Evolutionary conservation across 257 asterid species (phyloP).

Genomic region (Echites panduratus): DNA sequence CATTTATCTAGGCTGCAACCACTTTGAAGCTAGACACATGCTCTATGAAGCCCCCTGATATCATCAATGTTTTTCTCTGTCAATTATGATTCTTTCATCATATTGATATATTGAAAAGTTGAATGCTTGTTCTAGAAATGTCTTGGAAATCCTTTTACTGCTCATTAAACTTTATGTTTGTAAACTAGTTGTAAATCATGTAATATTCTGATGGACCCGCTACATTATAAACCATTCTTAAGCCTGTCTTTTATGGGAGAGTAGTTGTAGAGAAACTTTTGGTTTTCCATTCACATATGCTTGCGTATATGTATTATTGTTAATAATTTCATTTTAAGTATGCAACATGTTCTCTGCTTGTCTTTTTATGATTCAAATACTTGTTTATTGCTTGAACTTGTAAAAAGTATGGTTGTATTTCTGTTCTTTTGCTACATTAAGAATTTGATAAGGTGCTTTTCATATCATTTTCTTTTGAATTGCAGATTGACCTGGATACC

Average conservation of each 20-base stretch:
- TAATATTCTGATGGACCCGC: not conserved
- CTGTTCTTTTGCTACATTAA: not conserved
- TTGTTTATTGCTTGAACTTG: not conserved
- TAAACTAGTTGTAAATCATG: not conserved
- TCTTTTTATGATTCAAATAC: not conserved
- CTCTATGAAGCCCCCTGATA: not conserved
- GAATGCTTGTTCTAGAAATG: not conserved
- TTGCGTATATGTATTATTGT: not conserved
- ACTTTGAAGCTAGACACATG: not conserved
- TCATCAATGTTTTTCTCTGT: constrained; percentile 1
- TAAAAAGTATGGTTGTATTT: not conserved
- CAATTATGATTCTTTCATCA: not conserved
- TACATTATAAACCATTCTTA: not conserved
- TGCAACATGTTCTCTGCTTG: not conserved
- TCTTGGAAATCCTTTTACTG: not conserved
- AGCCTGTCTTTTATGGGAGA: not conserved
- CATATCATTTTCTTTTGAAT: constrained; percentile 15
- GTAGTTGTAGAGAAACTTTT: not conserved
- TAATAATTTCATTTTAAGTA: not conserved
- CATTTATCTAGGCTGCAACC: not conserved
- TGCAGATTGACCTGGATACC: constrained; percentile 99
- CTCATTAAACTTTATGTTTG: not conserved
- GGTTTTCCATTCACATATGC: not conserved
- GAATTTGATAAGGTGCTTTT: not conserved
- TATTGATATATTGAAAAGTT: not conserved